phyloP scores from a whole-genome alignment of 345 rosid species.

The thale cress (Arabidopsis thaliana) region DNA sequence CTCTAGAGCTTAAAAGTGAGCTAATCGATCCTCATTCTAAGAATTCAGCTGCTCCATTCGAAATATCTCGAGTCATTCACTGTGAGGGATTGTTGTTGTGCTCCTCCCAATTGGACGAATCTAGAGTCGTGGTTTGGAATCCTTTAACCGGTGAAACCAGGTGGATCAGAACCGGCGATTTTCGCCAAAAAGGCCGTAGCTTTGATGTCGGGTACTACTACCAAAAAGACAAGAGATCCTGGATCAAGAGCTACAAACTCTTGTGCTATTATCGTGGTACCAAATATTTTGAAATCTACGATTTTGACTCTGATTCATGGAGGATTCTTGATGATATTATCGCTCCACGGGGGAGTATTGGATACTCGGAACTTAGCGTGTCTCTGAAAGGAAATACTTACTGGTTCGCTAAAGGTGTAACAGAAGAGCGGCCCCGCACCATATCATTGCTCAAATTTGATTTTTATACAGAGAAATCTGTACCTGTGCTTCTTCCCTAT shows the following conservation, averaged over 20 bases:
- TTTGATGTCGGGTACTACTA: neutral
- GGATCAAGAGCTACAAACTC: neutral
- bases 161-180: neutral
- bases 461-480: neutral
- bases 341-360: neutral
- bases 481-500: neutral
- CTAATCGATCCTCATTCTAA: neutral
- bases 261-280: neutral
- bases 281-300: neutral
- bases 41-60: neutral
- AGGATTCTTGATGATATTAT: neutral
- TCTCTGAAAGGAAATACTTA: slow-evolving; percentile 8
- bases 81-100: neutral
- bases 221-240: neutral
- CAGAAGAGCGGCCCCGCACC: neutral
- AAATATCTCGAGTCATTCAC: neutral
- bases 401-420: neutral
- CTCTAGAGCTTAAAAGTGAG: neutral
- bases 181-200: neutral
- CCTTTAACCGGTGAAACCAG: neutral
- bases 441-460: neutral
- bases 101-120: neutral
- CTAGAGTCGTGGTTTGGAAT: neutral
- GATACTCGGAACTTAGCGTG: neutral
- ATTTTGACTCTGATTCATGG: neutral